Conservation (phyloP, 1,139 yeast genomes). For the Yamadazyma sp. region DNA sequence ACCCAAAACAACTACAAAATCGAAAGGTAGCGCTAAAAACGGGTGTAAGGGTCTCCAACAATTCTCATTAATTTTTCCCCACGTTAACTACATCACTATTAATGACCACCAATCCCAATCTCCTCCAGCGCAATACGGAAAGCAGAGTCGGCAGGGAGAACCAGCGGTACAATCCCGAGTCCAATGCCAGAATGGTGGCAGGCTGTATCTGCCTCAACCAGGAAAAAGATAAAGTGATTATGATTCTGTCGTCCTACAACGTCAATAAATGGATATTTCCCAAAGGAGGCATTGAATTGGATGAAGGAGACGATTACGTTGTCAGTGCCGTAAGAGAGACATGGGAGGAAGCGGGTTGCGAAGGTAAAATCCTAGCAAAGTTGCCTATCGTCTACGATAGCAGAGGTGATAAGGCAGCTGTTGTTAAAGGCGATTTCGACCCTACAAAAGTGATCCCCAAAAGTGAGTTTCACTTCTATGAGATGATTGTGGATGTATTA, state of each 20-base stretch:
- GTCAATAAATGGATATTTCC: constrained; percentile 82
- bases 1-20: too few relatives aligned
- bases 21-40: too few relatives aligned
- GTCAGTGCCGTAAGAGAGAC: constrained; percentile 80
- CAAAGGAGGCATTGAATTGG: constrained; percentile 92
- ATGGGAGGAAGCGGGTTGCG: constrained; percentile 97
- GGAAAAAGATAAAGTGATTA: constrained; percentile 59
- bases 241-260: constrained; percentile 73
- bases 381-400: constrained; percentile 70
- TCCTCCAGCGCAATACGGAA: constrained; percentile 20
- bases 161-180: constrained; percentile 44
- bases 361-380: constrained; percentile 54
- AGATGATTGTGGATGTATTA: constrained; percentile 60
- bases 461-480: constrained; percentile 82
- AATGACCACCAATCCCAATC: constrained; percentile 10
- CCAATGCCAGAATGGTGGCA: constrained; percentile 85
- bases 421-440: constrained; percentile 41
- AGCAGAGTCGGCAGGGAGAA: constrained; percentile 38
- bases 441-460: constrained; percentile 52
- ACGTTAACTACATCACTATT: background rate
- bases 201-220: constrained; percentile 79
- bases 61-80: constrained; percentile 1
- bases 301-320: constrained; percentile 61
- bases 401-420: constrained; percentile 64
- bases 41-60: background rate